Evolutionary conservation across 2,329 filamentous ascomycete species (phyloP), one percentile per base, ranked within the genome.

Genomic region (Aspergillus nomiae): DNA sequence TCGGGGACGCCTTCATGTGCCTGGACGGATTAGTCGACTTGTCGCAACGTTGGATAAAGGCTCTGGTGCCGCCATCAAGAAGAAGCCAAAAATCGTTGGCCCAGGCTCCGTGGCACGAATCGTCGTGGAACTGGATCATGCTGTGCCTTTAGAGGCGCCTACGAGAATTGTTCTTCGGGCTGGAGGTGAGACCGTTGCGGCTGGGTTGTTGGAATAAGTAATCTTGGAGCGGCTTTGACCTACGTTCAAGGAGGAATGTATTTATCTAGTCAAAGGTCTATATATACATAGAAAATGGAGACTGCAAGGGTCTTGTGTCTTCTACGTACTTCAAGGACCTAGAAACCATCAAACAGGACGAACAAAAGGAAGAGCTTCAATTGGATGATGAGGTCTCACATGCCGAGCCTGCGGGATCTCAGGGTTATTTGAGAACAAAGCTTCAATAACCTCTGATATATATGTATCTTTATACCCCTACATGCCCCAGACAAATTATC

Each of bases 121-220:
- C 1, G 83, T 87, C 61, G 87, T 98, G 30, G 90, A 91, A 74
- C 80, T 97, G 71, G 88, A 89, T 56, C 82, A 84, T 26, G 89
- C 89, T 66, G 86, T 95, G 59, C 93, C 95, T 19, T 77, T 98
- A 54, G 95, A 97, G 77, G 84, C 86, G 19, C 92, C 91, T 0
- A 89, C 90, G 67, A 86, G 92, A 68, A 87, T 99, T 51, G 91
- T 98, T 32, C 79, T 99, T 58, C 84, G 95, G 64, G 88, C 88
- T 67, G 88, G 88, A 58, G 95, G 95, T 1, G 87, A 90, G 69
- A 98, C 95, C 1, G 86, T 98, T 63, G 95, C 92, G 12, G 93
- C 94, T 43, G 95, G 95, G 2, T 80, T 97, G 66, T 78, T 98
- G 70, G 94, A 97, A 61, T 71, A 9, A 38, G 14, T 55, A 21